Evolutionary conservation across 2,329 filamentous ascomycete genomes (phyloP), one percentile per base, ranked within the genome.

Genomic region (Sclerotinia glacialis): DNA sequence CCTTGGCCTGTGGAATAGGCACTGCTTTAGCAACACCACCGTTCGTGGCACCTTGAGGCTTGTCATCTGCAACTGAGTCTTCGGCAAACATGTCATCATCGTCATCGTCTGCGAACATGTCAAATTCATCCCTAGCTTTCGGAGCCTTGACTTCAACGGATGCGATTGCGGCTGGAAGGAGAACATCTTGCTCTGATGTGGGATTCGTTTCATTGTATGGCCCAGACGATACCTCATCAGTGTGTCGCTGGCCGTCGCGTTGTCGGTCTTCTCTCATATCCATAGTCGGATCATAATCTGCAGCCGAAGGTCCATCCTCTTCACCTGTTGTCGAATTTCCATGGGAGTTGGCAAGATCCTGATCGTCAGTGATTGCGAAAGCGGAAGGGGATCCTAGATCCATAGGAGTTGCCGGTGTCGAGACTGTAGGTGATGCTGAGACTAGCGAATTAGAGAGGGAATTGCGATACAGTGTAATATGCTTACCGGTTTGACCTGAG

Each of bases 101-200:
- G 68, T 87, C 85, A 68, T 90, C 90, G 67, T 94, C 90, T 55
- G 93, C 92, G 79, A 97, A 96, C 91, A 97, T 96, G 77, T 96
- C 87, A 74, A 89, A 88, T 65, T 89, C 92, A 65, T 92, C 90
- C 70, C 81, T 82, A 23, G 78, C 71, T 72, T 83, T 81, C 62
- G 78, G 74, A 44, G 78, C 71, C 53, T 76, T 73, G 54, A 80
- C 74, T 74, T 79, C 72, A 71, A 78, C 71, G 16, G 75, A 67
- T 55, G 71, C 69, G 26, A 71, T 54, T 21, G 77, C 72, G 61
- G 77, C 72, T 42, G 79, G 78, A 37, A 79, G 80, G 44, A 83
- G 72, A 6, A 85, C 76, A 63, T 84, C 79, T 69, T 85, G 83
- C 67, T 84, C 83, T 34, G 79, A 78, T 28, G 80, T 80, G 26